Conservation (phyloP, 2,329 filamentous ascomycete species). For the Bipolaris cookei region DNA sequence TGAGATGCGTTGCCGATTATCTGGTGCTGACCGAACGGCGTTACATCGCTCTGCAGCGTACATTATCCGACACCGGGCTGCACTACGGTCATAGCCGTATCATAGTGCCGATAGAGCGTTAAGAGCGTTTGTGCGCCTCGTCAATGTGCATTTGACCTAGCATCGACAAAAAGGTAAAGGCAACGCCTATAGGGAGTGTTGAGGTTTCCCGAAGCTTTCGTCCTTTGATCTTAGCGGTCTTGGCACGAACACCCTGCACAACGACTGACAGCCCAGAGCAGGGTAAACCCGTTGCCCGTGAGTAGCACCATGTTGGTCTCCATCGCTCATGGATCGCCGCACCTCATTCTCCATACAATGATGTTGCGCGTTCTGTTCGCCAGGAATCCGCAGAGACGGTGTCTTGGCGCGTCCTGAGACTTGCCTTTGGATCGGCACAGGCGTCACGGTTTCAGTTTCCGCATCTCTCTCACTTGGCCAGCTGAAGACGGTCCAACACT, state of each 20-base stretch:
- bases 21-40: slow-evolving; percentile 10
- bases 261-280: not conserved
- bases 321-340: not conserved
- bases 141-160: slow-evolving; percentile 1
- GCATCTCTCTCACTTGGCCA: not conserved
- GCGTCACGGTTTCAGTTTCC: slow-evolving; percentile 2
- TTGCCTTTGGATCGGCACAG: not conserved
- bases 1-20: slow-evolving; percentile 5
- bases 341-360: not conserved
- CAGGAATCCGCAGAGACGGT: not conserved
- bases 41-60: slow-evolving; percentile 5
- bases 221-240: not conserved
- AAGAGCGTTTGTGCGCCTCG: slow-evolving; percentile 3
- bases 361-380: not conserved
- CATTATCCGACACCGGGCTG: slow-evolving; percentile 1
- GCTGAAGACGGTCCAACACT: not conserved
- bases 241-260: not conserved
- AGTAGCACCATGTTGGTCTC: slow-evolving; percentile 1
- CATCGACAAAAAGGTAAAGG: not conserved
- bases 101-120: slow-evolving; percentile 2
- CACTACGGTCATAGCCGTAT: not conserved
- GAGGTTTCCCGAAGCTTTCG: slow-evolving; percentile 6
- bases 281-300: not conserved
- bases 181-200: not conserved
- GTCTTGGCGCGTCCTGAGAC: not conserved